phyloP scores from a whole-genome alignment of 768 basidiomycete species.

The Boletus subcaerulescens region DNA sequence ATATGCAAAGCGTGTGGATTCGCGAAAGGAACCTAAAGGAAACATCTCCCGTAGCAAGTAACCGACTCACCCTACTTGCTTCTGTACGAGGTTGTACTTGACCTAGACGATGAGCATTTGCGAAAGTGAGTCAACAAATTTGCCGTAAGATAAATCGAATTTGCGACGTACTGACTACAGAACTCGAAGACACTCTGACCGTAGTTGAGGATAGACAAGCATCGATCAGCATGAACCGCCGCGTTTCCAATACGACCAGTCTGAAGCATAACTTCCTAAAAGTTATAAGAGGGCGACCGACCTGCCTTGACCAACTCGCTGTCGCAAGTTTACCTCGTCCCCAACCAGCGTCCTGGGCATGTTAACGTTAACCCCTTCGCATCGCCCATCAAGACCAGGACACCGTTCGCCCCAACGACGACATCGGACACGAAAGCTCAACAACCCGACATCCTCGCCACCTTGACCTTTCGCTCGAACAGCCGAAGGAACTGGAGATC shows the following conservation, averaged over 20 bases:
- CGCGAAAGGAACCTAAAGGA: too few relatives aligned
- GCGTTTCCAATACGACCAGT: conserved; percentile 11
- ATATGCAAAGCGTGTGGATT: too few relatives aligned
- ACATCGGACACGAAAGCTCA: not conserved
- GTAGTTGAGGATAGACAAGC: too few relatives aligned
- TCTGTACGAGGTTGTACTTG: too few relatives aligned
- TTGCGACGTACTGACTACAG: too few relatives aligned
- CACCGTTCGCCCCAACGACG: not conserved
- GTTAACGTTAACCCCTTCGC: conserved; percentile 15
- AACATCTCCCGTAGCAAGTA: too few relatives aligned
- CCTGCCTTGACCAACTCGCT: not conserved
- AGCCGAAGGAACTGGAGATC: conserved; percentile 26
- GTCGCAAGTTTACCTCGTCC: not conserved
- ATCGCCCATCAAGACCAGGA: conserved; percentile 15
- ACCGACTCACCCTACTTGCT: too few relatives aligned
- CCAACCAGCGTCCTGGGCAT: not conserved
- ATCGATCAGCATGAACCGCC: not conserved
- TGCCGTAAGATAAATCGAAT: too few relatives aligned
- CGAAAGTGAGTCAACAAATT: too few relatives aligned
- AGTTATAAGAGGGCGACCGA: conserved; percentile 8
- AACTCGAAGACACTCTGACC: too few relatives aligned
- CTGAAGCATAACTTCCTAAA: not conserved
- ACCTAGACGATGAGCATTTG: too few relatives aligned
- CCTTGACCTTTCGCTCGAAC: conserved; percentile 29
- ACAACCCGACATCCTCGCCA: conserved; percentile 26